Conservation (phyloP, 495 filamentous ascomycete species). For the Entonaema liquescens region DNA sequence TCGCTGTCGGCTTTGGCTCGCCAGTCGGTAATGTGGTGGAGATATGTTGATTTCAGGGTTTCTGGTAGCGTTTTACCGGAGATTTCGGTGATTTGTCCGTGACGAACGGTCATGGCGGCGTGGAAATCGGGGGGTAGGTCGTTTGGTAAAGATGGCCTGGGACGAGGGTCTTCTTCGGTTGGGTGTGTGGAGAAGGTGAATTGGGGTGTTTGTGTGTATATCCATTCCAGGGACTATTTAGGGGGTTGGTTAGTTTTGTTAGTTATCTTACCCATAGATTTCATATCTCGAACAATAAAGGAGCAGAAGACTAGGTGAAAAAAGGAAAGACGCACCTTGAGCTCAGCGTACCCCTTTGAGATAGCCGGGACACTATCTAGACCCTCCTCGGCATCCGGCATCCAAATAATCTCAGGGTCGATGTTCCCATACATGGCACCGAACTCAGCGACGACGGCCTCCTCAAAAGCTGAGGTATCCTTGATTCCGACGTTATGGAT, state of each 20-base stretch:
- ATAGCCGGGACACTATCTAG: constrained; percentile 1
- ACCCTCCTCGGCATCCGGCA: background rate
- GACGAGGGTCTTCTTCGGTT: constrained; percentile 63
- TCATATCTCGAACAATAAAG: background rate
- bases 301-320: background rate
- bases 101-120: constrained; percentile 47
- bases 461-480: constrained; percentile 57
- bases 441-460: constrained; percentile 63
- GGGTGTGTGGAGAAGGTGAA: constrained; percentile 73
- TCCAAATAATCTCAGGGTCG: background rate
- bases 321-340: constrained; percentile 30
- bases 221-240: constrained; percentile 74
- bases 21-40: constrained; percentile 58
- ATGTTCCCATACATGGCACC: constrained; percentile 59
- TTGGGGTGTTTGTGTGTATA: constrained; percentile 83
- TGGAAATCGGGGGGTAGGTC: constrained; percentile 43
- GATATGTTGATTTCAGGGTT: constrained; percentile 38
- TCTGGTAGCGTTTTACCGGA: constrained; percentile 24
- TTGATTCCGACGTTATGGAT: constrained; percentile 76
- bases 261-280: background rate
- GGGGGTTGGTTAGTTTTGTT: background rate
- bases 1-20: constrained; percentile 22
- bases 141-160: constrained; percentile 56
- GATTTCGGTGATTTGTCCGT: constrained; percentile 51
- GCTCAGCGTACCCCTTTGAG: constrained; percentile 29